A percentile compares a stretch with the other conserved stretches of the same genome.
phyloP scores from a whole-genome alignment of 257 asterid genomes.

The Jacaranda copaia region DNA sequence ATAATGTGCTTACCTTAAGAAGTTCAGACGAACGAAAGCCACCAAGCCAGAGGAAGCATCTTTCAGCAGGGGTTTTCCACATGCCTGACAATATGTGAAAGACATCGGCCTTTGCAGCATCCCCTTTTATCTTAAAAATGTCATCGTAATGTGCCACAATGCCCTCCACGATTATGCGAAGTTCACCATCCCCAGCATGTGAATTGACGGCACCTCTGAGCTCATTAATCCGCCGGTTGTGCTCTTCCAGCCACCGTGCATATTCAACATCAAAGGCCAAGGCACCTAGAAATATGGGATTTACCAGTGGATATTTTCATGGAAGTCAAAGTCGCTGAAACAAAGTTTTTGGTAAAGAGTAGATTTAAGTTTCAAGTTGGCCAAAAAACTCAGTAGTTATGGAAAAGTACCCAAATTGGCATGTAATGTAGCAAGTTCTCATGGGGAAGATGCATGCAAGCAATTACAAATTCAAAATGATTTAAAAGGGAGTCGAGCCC shows the following conservation, averaged over 20 bases:
- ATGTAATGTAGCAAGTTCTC: constrained; percentile 15
- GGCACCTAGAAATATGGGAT: constrained; percentile 70
- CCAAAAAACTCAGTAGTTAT: constrained; percentile 23
- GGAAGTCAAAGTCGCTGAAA: constrained; percentile 49
- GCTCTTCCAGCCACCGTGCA: constrained; percentile 97
- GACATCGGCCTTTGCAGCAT: constrained; percentile 93
- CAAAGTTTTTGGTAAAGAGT: constrained; percentile 33
- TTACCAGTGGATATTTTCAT: constrained; percentile 44
- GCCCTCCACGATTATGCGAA: constrained; percentile 91
- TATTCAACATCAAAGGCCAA: constrained; percentile 97
- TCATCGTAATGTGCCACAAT: constrained; percentile 87
- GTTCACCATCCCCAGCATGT: constrained; percentile 95
- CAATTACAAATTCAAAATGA: constrained; percentile 15
- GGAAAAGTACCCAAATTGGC: constrained; percentile 31
- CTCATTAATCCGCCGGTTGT: constrained; percentile 84
- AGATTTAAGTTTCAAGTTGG: constrained; percentile 35
- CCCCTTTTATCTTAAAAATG: constrained; percentile 88
- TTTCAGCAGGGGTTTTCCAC: constrained; percentile 99
- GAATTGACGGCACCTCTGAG: constrained; percentile 95
- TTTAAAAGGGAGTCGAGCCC: background rate
- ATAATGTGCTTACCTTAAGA: constrained; percentile 62
- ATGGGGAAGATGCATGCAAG: constrained; percentile 9
- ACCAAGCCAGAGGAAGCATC: constrained; percentile 98
- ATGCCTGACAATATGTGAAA: constrained; percentile 95
- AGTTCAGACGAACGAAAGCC: constrained; percentile 98